Conservation (phyloP, 306 rosid genomes). For the Canavalia gladiata region DNA sequence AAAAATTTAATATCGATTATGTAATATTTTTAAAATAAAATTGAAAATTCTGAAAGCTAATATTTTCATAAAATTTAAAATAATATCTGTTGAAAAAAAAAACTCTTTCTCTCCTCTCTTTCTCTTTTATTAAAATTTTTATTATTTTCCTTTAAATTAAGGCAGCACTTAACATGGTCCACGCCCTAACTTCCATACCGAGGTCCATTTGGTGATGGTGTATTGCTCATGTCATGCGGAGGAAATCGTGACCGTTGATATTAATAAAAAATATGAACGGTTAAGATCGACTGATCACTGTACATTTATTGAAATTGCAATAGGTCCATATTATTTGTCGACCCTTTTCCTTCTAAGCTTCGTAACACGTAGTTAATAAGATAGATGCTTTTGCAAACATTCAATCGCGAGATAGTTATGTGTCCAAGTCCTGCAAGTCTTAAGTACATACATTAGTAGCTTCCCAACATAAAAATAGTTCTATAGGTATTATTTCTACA, state of each 20-base stretch:
- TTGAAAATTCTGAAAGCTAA: neutral
- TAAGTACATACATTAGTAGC: constrained; percentile 12
- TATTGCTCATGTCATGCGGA: no score
- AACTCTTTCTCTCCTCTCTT: neutral
- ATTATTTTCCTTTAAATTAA: neutral
- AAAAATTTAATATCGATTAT: neutral
- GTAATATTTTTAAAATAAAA: neutral
- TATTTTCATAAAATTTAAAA: neutral
- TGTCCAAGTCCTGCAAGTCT: neutral
- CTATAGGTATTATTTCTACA: neutral
- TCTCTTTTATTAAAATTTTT: neutral
- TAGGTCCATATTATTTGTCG: no score
- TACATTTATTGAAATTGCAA: no score
- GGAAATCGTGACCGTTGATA: no score
- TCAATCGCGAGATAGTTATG: neutral
- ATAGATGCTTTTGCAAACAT: no score
- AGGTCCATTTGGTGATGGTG: no score
- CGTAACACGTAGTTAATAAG: no score
- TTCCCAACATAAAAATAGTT: constrained; percentile 34
- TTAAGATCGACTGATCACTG: no score
- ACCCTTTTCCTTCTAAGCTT: no score
- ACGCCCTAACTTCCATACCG: no score
- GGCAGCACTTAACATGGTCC: no score
- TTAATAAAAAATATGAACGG: no score
- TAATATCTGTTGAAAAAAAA: neutral